These are phyloP conservation scores for Lentinula sp. DNA, from an alignment of 768 basidiomycete species.

Conservation along the genomic window DNA sequence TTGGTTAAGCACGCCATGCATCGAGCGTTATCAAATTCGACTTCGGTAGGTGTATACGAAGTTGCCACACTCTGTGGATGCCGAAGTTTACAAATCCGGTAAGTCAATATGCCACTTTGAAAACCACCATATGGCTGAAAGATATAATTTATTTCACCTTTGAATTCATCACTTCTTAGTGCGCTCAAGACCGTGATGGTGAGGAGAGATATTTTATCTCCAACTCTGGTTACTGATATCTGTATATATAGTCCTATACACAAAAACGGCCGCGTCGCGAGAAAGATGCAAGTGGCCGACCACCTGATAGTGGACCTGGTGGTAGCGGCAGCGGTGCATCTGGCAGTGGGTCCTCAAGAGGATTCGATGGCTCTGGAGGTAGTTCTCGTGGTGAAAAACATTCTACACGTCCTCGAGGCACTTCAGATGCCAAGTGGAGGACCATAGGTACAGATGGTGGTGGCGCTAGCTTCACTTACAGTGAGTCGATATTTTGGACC, in stretches of 20 bases:
- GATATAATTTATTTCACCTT: neutral
- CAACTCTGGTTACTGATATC: neutral
- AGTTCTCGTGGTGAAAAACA: constrained; percentile 25
- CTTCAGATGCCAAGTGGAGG: constrained; percentile 62
- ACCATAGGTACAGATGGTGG: constrained; percentile 11
- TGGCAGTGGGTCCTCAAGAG: constrained; percentile 10
- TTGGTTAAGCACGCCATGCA: constrained; percentile 96
- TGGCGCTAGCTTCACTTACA: constrained; percentile 7
- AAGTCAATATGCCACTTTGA: constrained; percentile 20
- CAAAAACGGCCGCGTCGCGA: constrained; percentile 63
- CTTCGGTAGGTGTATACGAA: constrained; percentile 90
- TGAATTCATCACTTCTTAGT: constrained; percentile 26
- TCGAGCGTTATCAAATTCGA: constrained; percentile 73
- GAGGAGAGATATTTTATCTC: constrained; percentile 14
- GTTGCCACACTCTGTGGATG: constrained; percentile 90
- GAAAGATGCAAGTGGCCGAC: constrained; percentile 33
- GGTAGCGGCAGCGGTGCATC: constrained; percentile 31
- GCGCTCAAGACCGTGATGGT: constrained; percentile 85
- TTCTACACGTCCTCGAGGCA: constrained; percentile 52
- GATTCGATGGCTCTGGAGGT: constrained; percentile 25
- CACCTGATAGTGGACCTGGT: constrained; percentile 23
- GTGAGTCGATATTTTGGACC: constrained; percentile 2
- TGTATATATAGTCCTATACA: constrained; percentile 57
- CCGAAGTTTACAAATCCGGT: constrained; percentile 86
- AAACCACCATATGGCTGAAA: constrained; percentile 4